Percentiles rank a stretch among this genome's conserved stretches.
These are phyloP conservation scores for Aureobasidium sp. DNA, from an alignment of 2,329 filamentous ascomycete species.

Conservation along the genomic window DNA sequence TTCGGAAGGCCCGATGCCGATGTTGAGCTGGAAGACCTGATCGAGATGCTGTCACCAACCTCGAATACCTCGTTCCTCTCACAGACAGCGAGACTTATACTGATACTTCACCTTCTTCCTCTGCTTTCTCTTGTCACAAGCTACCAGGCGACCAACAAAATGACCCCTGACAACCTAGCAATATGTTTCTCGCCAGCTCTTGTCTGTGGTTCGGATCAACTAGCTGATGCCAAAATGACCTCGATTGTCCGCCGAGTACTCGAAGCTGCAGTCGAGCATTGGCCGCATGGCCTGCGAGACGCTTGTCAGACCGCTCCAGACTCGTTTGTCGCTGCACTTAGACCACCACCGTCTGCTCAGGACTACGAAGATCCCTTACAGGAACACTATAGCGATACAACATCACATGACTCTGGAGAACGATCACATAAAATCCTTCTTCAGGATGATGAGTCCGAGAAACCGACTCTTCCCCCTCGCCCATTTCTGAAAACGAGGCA, in stretches of 20 bases:
- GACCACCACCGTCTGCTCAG: conserved; percentile 30
- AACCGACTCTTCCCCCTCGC: conserved; percentile 18
- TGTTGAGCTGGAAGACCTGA: conserved; percentile 34
- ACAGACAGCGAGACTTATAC: conserved; percentile 38
- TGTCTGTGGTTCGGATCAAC: conserved; percentile 44
- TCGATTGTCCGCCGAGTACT: conserved; percentile 43
- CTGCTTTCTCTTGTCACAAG: conserved; percentile 40
- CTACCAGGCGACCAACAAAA: conserved; percentile 44
- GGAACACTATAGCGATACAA: conserved; percentile 12
- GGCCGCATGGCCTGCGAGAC: conserved; percentile 36
- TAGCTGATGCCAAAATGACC: conserved; percentile 48
- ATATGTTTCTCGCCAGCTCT: conserved; percentile 48
- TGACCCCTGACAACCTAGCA: conserved; percentile 46
- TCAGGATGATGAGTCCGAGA: conserved; percentile 26
- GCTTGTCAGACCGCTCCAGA: conserved; percentile 32
- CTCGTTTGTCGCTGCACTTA: conserved; percentile 34
- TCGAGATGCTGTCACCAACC: conserved; percentile 37
- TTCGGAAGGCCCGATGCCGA: conserved; percentile 34
- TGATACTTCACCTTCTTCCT: conserved; percentile 45
- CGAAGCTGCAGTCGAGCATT: conserved; percentile 39
- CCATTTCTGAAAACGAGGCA: neutral
- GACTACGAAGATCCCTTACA: conserved; percentile 44
- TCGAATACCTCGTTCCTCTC: conserved; percentile 41
- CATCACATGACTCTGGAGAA: conserved; percentile 7
- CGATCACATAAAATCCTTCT: conserved; percentile 35